Conservation (phyloP, 805 yeast species). For the Tetrapisispora iriomotensis region DNA sequence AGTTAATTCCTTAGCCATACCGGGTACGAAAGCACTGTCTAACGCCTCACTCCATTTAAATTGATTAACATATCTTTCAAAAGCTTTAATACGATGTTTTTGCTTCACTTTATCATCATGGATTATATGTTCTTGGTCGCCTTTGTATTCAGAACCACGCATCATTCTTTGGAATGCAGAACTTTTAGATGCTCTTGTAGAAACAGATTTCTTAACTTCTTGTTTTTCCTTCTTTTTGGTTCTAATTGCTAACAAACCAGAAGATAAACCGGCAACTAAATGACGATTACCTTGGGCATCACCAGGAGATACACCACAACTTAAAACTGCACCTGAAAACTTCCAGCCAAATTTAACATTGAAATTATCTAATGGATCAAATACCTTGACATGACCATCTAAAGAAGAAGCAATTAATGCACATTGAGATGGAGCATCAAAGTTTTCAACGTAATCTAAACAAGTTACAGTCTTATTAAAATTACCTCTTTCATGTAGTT, state of each 20-base stretch:
- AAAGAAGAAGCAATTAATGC: constrained; percentile 84
- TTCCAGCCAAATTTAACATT: constrained; percentile 95
- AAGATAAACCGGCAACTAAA: constrained; percentile 82
- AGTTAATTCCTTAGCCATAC: constrained; percentile 70
- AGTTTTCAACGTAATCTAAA: constrained; percentile 32
- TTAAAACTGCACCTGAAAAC: constrained; percentile 84
- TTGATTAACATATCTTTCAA: constrained; percentile 74
- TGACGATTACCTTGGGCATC: constrained; percentile 45
- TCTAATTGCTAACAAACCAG: constrained; percentile 81
- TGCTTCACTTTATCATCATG: constrained; percentile 47
- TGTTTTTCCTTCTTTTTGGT: constrained; percentile 62
- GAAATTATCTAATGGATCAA: constrained; percentile 71
- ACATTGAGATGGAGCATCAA: constrained; percentile 26
- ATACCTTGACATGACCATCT: constrained; percentile 95
- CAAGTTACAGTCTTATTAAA: constrained; percentile 93
- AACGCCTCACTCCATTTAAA: constrained; percentile 92
- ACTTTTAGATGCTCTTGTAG: constrained; percentile 25
- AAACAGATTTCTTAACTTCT: constrained; percentile 14
- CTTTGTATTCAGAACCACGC: constrained; percentile 84
- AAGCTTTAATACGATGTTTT: constrained; percentile 62
- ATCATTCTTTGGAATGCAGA: constrained; percentile 70
- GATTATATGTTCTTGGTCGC: constrained; percentile 73
- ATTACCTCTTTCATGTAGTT: constrained; percentile 62
- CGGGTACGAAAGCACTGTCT: constrained; percentile 73
- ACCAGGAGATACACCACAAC: constrained; percentile 80